These are phyloP conservation scores for Cicer arietinum DNA, from an alignment of 306 rosid genomes.

Conservation along the genomic window DNA sequence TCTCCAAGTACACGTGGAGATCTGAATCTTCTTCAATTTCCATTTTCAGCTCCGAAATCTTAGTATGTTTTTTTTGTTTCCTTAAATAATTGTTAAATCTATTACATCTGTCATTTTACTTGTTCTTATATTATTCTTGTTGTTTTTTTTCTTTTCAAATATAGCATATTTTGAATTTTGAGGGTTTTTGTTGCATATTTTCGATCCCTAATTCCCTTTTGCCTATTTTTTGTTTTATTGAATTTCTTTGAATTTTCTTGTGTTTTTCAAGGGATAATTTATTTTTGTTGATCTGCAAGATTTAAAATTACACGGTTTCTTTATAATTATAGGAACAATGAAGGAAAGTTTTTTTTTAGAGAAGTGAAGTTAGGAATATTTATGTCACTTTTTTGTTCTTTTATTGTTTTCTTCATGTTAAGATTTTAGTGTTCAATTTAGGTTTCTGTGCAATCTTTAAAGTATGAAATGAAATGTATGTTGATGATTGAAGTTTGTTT, in stretches of 20 bases:
- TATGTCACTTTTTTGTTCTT: background rate
- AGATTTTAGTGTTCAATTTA: background rate
- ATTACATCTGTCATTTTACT: background rate
- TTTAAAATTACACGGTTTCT: background rate
- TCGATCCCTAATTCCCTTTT: constrained; percentile 29
- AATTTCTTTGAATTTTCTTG: constrained; percentile 21
- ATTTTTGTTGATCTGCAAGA: constrained; percentile 8
- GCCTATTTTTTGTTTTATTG: background rate
- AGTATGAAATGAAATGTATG: constrained; percentile 10
- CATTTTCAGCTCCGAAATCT: constrained; percentile 52
- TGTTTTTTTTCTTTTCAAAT: background rate
- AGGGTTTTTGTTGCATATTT: constrained; percentile 27
- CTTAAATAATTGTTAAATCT: background rate
- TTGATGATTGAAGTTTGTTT: background rate
- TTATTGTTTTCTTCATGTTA: background rate
- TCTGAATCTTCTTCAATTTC: constrained; percentile 61
- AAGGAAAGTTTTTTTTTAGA: background rate
- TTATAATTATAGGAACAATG: background rate
- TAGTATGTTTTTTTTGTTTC: constrained; percentile 51
- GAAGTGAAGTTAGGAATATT: background rate
- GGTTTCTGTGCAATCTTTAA: background rate
- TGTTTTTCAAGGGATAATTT: background rate
- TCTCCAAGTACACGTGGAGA: constrained; percentile 39
- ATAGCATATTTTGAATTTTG: background rate
- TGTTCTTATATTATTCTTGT: background rate